These are phyloP conservation scores for Tritrichomonas foetus DNA, from an alignment of 208 protist genomes.

Conservation along the genomic window DNA sequence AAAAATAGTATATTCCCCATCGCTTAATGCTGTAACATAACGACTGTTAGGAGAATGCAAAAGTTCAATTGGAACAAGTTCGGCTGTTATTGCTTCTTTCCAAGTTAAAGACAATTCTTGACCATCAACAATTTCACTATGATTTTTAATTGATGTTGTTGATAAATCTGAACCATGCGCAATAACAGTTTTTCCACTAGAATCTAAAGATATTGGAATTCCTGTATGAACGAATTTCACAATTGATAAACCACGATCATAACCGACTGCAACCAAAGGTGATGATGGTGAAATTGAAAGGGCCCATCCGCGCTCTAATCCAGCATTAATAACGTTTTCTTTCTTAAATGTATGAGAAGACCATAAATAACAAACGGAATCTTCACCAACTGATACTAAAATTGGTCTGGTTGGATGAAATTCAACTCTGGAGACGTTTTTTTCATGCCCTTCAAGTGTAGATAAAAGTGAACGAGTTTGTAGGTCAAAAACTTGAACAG, in stretches of 20 bases:
- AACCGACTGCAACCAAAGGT: slow-evolving; percentile 76
- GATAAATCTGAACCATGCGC: background rate
- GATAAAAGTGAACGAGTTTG: slow-evolving; percentile 89
- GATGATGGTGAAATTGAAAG: slow-evolving; percentile 63
- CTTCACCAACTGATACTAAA: slow-evolving; percentile 85
- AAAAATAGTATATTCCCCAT: background rate
- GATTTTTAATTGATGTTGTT: background rate
- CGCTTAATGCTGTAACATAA: background rate
- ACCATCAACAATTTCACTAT: background rate
- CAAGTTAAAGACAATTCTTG: background rate
- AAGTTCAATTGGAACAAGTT: background rate
- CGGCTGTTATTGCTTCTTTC: background rate
- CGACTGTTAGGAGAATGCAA: background rate
- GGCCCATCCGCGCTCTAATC: slow-evolving; percentile 82
- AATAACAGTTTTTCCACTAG: background rate
- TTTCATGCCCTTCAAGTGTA: slow-evolving; percentile 83
- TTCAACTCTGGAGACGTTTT: slow-evolving; percentile 83
- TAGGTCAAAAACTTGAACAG: slow-evolving; percentile 95
- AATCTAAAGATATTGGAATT: background rate
- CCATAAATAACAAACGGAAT: slow-evolving; percentile 75
- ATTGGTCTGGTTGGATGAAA: slow-evolving; percentile 94
- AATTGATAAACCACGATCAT: slow-evolving; percentile 55
- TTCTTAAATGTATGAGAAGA: slow-evolving; percentile 86
- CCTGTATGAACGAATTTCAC: background rate
- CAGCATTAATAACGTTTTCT: slow-evolving; percentile 83